A percentile compares a stretch with the other conserved stretches of the same genome.
Conservation (phyloP, 2,329 filamentous ascomycete genomes). For the Verticillium albo-atrum region DNA sequence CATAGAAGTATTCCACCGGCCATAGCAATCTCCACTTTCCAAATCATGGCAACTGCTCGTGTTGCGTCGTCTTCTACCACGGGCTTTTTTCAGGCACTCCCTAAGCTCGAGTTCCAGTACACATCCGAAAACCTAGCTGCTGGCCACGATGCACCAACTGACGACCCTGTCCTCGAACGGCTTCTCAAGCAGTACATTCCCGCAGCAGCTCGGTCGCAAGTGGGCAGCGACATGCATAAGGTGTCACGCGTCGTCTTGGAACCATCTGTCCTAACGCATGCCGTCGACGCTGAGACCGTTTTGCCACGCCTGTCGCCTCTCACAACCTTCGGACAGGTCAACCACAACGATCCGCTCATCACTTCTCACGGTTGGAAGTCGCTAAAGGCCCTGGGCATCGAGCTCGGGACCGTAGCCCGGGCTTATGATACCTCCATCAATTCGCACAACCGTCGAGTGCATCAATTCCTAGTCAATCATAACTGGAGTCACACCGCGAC, state of each 20-base stretch:
- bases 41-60: no score
- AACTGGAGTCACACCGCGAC: slow-evolving; percentile 6
- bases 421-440: slow-evolving; percentile 6
- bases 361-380: slow-evolving; percentile 13
- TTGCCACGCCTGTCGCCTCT: slow-evolving; percentile 9
- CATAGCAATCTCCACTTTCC: no score
- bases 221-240: neutral
- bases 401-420: slow-evolving; percentile 9
- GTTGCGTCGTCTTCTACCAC: no score
- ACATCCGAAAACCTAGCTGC: no score
- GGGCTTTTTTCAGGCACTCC: no score
- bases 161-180: no score
- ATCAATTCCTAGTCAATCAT: slow-evolving; percentile 8
- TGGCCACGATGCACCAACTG: no score
- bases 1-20: no score
- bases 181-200: no score
- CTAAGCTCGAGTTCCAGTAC: no score
- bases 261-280: neutral
- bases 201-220: no score
- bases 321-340: slow-evolving; percentile 10
- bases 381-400: slow-evolving; percentile 11
- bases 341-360: slow-evolving; percentile 10
- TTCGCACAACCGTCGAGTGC: slow-evolving; percentile 9
- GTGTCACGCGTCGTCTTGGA: neutral
- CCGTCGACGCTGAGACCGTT: slow-evolving; percentile 8